Conservation (phyloP, 148 eudicot species). For the Chenopodium formosanum region DNA sequence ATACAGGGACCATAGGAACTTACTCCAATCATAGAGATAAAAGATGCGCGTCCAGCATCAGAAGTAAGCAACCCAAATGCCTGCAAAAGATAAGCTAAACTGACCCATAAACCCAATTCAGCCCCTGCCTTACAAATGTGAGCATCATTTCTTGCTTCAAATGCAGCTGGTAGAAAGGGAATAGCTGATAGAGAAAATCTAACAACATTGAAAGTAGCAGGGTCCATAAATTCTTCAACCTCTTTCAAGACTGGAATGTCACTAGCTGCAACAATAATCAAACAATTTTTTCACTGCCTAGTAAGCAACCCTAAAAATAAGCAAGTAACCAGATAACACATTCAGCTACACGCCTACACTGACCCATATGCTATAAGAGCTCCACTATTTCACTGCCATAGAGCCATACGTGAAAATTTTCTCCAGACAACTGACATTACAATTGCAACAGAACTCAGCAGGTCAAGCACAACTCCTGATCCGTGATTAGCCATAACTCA, state of each 20-base stretch:
- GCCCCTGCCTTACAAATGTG: conserved; percentile 52
- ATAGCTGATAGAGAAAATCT: conserved; percentile 54
- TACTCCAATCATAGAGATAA: conserved; percentile 65
- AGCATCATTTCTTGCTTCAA: conserved; percentile 44
- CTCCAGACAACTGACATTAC: not conserved
- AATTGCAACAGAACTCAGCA: too few relatives aligned
- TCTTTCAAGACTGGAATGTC: conserved; percentile 70
- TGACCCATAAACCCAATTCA: conserved; percentile 74
- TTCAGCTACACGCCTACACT: not conserved
- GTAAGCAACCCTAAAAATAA: not conserved
- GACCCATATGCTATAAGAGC: not conserved
- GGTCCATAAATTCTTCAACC: conserved; percentile 59
- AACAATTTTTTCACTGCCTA: too few relatives aligned
- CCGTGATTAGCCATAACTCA: too few relatives aligned
- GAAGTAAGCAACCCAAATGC: conserved; percentile 79
- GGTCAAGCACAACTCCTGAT: too few relatives aligned
- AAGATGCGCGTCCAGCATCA: conserved; percentile 76
- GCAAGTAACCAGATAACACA: not conserved
- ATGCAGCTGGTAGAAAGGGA: conserved; percentile 60
- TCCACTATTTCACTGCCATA: not conserved
- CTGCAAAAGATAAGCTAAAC: conserved; percentile 69
- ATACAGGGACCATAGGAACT: conserved; percentile 15
- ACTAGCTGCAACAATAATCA: conserved; percentile 46
- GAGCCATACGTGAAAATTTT: not conserved
- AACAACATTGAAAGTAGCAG: conserved; percentile 55